Evolutionary conservation across 495 filamentous ascomycete species (phyloP), one percentile per base, ranked within the genome.

Genomic region (Pseudevernia furfuracea): DNA sequence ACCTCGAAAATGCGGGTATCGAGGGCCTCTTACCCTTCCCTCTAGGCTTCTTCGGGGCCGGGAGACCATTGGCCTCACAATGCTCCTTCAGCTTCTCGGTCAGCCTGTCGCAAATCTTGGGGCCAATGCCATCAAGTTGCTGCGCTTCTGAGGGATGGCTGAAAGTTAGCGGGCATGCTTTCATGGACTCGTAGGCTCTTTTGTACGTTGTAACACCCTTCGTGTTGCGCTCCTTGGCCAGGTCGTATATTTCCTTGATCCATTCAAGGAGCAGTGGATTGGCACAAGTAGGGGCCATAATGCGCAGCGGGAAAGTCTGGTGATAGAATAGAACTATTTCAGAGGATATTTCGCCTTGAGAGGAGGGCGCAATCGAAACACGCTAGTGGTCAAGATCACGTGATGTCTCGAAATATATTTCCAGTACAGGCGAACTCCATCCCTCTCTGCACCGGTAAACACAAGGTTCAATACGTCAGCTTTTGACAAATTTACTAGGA

Each of bases 241-340:
- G 73, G n/a, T 92, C 88, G 49, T 86, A 81, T 88, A 89, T 92
- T 77, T 92, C 88, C 65, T 87, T 85, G 60, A 95, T 83, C 84
- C 88, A 95, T 62, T 76, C 74, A 56, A 92, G 79, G 7, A 92
- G 80, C 38, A 92, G 78, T 17, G 90, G 88, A 70, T 95, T 95
- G 25, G 87, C 84, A 67, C 85, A 88, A 10, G 48, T 34, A 39
- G 67, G 7, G 4, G 57, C 19, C 57, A 59, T 59, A 17, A 17
- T 38, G 11, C 12, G 15, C 30, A 17, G 28, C 17, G 7, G 17
- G 30, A 19, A 34, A 53, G 12, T 53, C 15, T 53, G 49, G 12
- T 32, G 5, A 8, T 32, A 32, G 28, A 3, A 53, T 1, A 17
- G 9, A 17, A 17, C n/a, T n/a, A 4, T 48, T 48, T 48, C n/a